Evolutionary conservation across 257 asterid species (phyloP).

Genomic region (Asclepias syriaca): DNA sequence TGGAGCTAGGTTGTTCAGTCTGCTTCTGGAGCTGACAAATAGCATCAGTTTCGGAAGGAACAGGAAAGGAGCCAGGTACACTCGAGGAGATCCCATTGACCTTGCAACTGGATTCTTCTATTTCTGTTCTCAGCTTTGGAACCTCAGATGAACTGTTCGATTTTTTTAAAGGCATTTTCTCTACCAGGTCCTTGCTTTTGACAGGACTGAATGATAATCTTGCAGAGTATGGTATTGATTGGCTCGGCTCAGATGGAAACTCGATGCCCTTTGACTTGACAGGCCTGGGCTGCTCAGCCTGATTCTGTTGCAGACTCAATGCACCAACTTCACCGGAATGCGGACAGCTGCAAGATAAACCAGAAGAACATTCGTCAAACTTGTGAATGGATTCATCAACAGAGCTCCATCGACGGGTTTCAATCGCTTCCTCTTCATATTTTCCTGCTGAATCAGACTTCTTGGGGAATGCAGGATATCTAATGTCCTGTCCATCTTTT

Average conservation of each 20-base stretch:
- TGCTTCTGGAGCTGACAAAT: constrained; percentile 6
- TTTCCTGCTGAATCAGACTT: constrained; percentile 1
- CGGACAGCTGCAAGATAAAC: constrained; percentile 16
- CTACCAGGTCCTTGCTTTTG: constrained; percentile 27
- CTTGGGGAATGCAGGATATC: not conserved
- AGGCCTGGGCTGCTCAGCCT: constrained; percentile 19
- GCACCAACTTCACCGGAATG: constrained; percentile 18
- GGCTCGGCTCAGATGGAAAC: constrained; percentile 20
- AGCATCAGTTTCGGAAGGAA: constrained; percentile 20
- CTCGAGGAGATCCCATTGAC: constrained; percentile 17
- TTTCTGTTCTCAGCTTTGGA: constrained; percentile 16
- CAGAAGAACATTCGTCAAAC: constrained; percentile 15
- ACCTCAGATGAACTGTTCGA: constrained; percentile 24
- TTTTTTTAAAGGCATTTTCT: constrained; percentile 20
- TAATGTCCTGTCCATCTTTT: constrained; percentile 3
- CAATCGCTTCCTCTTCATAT: constrained; percentile 5
- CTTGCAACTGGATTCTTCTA: constrained; percentile 10
- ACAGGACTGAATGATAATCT: constrained; percentile 31
- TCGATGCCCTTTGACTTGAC: constrained; percentile 10
- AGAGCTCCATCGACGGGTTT: constrained; percentile 22
- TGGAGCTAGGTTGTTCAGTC: constrained; percentile 17
- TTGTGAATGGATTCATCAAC: constrained; percentile 17
- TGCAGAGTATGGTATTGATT: constrained; percentile 16
- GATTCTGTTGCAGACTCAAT: constrained; percentile 1
- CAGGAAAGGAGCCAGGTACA: constrained; percentile 18